Evolutionary conservation across 805 yeast genomes (phyloP).

Genomic region (Priceomyces melissophilus): DNA sequence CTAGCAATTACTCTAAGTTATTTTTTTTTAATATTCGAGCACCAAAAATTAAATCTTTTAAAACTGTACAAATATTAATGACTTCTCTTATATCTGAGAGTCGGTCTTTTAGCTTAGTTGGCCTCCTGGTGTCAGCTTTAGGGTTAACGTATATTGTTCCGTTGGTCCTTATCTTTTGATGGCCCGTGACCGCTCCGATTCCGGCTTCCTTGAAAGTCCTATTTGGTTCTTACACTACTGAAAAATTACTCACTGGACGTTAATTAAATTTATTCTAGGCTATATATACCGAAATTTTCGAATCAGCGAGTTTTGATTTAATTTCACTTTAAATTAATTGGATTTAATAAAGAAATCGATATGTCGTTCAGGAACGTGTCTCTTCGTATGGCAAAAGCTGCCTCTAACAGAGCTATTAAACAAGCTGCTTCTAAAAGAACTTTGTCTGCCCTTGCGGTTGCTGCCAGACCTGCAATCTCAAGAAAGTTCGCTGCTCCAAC

Average conservation of each 20-base stretch:
- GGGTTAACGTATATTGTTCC: too few relatives aligned
- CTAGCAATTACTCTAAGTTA: too few relatives aligned
- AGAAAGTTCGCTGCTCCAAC: slow-evolving; percentile 40
- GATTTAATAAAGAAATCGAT: slow-evolving; percentile 1
- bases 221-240: slow-evolving; percentile 2
- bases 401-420: slow-evolving; percentile 39
- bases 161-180: too few relatives aligned
- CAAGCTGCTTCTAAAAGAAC: slow-evolving; percentile 62
- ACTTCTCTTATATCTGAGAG: too few relatives aligned
- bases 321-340: not conserved
- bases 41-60: too few relatives aligned
- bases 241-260: slow-evolving; percentile 7
- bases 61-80: too few relatives aligned
- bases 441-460: slow-evolving; percentile 51
- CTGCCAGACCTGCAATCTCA: slow-evolving; percentile 42
- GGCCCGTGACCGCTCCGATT: slow-evolving; percentile 9
- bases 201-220: slow-evolving; percentile 1
- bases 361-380: slow-evolving; percentile 47
- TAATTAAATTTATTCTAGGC: too few relatives aligned
- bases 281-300: not conserved
- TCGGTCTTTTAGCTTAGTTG: too few relatives aligned
- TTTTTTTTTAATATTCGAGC: too few relatives aligned
- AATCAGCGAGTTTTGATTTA: not conserved
- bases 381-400: slow-evolving; percentile 46
- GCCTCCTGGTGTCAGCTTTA: too few relatives aligned